Base-by-base conservation (phyloP, 306 rosid genomes). In the Vachellia collinsii region DNA sequence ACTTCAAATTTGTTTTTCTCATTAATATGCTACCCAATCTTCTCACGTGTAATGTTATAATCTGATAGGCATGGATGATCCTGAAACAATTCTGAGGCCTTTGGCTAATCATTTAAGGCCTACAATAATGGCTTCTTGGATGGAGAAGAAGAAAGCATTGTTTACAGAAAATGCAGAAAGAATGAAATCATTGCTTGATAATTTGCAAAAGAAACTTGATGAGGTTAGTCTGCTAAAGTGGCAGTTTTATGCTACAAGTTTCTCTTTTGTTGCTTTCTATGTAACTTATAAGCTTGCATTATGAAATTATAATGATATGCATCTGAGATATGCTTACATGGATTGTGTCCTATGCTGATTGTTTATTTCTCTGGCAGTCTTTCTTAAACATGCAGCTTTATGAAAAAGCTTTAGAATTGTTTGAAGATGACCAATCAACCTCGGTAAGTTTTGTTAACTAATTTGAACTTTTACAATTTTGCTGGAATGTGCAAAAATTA, bases 371-470 rank as follows among this genome's bases (percentile, higher is more conserved):
- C 66, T 84, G 82, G 89, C 97, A 95, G 99, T 83, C 93, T 84
- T 90, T 92, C 99, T 93, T 95, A 84, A 90, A 90, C 85, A 71
- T 93, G 93, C 99, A 93, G 87, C 96, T 95, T 56, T 95, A 90
- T 50, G 99, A 92, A 88, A 95, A 88, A 81, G 99, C 97, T 70
- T 86, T 95, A 72, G 99, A 95, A 68, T 82, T 95, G 87, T 95
- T 95, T 80, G 99, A 93, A 82, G 98, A 93, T 83, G 98, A 95
- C 77, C 99, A 86, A 85, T 86, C 99, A 78, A 89, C 92, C 70
- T 93, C 92, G 11, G 99, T 95, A 88, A 88, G 98, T 85, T 76
- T 36, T 53, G 61, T 80, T 51, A 72, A 73, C 77, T 78, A 72
- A 44, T 62, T 81, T 61, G 62, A 70, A 66, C 46, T 77, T 71